Conservation (phyloP, 192 early-diverging fungal species). For the Thamnidium elegans region DNA sequence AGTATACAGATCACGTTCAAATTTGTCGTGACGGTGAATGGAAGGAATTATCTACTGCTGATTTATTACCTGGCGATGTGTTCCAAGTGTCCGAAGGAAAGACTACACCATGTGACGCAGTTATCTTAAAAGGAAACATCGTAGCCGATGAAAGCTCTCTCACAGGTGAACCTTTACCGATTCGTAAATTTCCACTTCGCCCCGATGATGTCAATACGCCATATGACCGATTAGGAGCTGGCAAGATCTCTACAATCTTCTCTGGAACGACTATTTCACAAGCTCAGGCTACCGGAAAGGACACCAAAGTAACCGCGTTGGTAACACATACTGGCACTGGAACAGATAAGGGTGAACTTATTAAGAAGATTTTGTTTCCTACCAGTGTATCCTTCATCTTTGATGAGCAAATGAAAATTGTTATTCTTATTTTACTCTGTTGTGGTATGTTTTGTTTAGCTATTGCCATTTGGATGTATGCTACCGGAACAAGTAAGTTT, state of each 20-base stretch:
- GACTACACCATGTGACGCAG: conserved; percentile 49
- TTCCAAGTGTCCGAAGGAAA: conserved; percentile 50
- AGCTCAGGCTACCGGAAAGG: conserved; percentile 33
- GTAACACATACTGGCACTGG: conserved; percentile 58
- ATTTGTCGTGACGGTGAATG: conserved; percentile 60
- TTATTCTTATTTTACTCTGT: conserved; percentile 54
- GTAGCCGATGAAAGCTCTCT: conserved; percentile 68
- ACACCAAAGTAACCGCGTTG: conserved; percentile 38
- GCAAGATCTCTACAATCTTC: conserved; percentile 54
- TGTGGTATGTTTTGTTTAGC: conserved; percentile 53
- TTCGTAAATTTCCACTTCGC: conserved; percentile 64
- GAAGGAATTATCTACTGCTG: conserved; percentile 43
- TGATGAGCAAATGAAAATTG: conserved; percentile 69
- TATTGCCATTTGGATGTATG: conserved; percentile 45
- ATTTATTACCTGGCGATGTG: conserved; percentile 74
- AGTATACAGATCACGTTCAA: conserved; percentile 43
- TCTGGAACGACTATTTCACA: conserved; percentile 60
- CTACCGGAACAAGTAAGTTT: conserved; percentile 23
- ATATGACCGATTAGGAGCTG: conserved; percentile 24
- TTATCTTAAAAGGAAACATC: conserved; percentile 50
- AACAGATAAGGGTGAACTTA: conserved; percentile 61
- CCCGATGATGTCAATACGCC: conserved; percentile 22
- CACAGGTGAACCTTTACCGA: conserved; percentile 66
- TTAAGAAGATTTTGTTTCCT: conserved; percentile 71
- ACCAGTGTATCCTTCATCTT: conserved; percentile 63